Evolutionary conservation across 257 asterid genomes (phyloP), one percentile per base, ranked within the genome.

Genomic region (Rehmannia glutinosa): DNA sequence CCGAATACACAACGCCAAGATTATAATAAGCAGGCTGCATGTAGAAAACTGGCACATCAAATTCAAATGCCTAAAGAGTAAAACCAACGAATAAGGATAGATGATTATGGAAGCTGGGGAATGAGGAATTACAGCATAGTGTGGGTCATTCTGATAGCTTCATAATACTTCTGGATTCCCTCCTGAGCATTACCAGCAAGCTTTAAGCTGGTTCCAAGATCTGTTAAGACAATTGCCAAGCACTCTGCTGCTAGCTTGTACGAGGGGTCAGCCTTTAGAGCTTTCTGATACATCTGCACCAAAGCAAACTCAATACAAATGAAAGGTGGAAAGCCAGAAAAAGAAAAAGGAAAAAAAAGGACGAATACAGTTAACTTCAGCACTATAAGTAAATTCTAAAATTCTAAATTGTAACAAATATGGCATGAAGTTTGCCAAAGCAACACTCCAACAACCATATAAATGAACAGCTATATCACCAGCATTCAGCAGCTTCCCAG

Each of bases 1-100:
- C 99, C 65, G 99, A 94, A 80, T 91, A 91, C 64, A 94, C 88
- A 36, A 94, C 99, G 21, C 99, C 99, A 66, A 94, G 99, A 87
- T 94, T 91, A 80, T 94, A 94, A 69, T 87, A 94, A 73, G 97
- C 99, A 76, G 99, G 97, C 99, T 94, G 96, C 90, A 77, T 27
- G 54, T 9, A 59, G 30, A 51, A 70, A 78, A 28, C 69, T 62
- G 73, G 43, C 10, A 4, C 47, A 71, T 76, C 71, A 74, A 70
- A 73, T 67, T 61, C 71, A 73, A 66, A 66, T 51, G 54, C 60
- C 66, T 20, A 20, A 32, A 71, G 8, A 64, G 5, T 33, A 70
- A 57, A 24, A 21, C 59, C 11, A 69, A 68, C 6, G 49, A 47
- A 62, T 47, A 41, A 32, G 49, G 41, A 72, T 71, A 46, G 2